phyloP scores from a whole-genome alignment of 257 asterid species.

The Leptodermis oblonga region DNA sequence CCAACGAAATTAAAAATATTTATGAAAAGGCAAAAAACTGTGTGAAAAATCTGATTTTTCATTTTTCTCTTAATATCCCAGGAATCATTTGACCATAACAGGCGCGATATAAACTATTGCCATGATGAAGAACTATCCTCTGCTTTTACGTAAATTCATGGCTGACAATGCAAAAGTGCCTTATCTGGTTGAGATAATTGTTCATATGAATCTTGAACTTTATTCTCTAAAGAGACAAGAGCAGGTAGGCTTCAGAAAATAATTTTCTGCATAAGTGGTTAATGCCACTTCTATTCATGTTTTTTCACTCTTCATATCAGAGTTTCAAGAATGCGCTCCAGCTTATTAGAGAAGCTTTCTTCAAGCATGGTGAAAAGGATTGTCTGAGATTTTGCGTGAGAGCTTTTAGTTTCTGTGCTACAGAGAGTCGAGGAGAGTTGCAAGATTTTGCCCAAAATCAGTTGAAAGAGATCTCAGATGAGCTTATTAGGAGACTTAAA shows the following conservation, averaged over 20 bases:
- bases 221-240: conserved; percentile 91
- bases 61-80: conserved; percentile 31
- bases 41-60: neutral
- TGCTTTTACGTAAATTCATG: conserved; percentile 78
- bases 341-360: conserved; percentile 74
- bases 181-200: conserved; percentile 69
- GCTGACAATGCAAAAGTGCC: conserved; percentile 82
- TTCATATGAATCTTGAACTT: conserved; percentile 74
- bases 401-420: conserved; percentile 76
- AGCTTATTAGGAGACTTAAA: conserved; percentile 61
- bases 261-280: conserved; percentile 4
- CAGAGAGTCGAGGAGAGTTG: conserved; percentile 85
- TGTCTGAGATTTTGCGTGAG: conserved; percentile 83
- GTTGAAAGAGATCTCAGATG: conserved; percentile 78
- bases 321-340: conserved; percentile 65
- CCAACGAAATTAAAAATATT: too few relatives aligned
- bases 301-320: conserved; percentile 32
- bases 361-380: conserved; percentile 85
- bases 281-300: conserved; percentile 1
- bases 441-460: conserved; percentile 72
- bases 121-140: conserved; percentile 89
- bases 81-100: conserved; percentile 68
- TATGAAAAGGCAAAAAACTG: neutral
- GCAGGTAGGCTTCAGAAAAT: conserved; percentile 49
- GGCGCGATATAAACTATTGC: conserved; percentile 67